Conservation (phyloP, 129 eudicot genomes). For the Pulicaria dysenterica region DNA sequence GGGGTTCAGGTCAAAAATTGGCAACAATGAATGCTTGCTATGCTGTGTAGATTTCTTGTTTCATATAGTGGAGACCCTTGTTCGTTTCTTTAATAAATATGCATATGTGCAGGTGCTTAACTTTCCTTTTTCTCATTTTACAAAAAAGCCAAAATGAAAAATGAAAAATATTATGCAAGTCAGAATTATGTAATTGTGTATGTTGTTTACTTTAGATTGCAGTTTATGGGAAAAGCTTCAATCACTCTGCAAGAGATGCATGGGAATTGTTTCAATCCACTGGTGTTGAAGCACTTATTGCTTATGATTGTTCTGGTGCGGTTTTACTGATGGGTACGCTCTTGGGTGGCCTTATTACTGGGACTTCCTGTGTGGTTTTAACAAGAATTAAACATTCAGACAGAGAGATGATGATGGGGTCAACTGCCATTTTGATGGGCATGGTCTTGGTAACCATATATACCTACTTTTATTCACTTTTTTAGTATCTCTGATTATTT, state of each 20-base stretch:
- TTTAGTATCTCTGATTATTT: no score
- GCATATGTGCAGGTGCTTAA: constrained; percentile 88
- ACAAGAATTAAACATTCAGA: constrained; percentile 65
- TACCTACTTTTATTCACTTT: not conserved
- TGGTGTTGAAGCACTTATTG: constrained; percentile 97
- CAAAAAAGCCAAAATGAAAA: no score
- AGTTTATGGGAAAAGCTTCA: constrained; percentile 89
- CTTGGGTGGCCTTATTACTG: constrained; percentile 90
- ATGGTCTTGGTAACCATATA: constrained; percentile 73
- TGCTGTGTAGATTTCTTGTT: constrained; percentile 93
- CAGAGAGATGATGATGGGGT: constrained; percentile 77
- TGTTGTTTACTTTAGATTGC: constrained; percentile 63
- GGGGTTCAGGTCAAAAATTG: constrained; percentile 92
- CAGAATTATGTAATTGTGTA: not conserved
- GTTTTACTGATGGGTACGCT: constrained; percentile 88
- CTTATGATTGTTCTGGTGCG: constrained; percentile 96
- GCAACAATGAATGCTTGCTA: constrained; percentile 87
- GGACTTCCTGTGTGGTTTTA: constrained; percentile 81
- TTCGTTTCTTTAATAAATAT: constrained; percentile 94
- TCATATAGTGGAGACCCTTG: constrained; percentile 94
- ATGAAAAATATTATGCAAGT: no score
- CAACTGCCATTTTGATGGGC: constrained; percentile 91
- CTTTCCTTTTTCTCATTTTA: not conserved
- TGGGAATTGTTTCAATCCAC: constrained; percentile 99
- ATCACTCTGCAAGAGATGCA: constrained; percentile 97